Evolutionary conservation across 495 filamentous ascomycete species (phyloP), one percentile per base, ranked within the genome.

Genomic region (Hypoxylon trugodes): DNA sequence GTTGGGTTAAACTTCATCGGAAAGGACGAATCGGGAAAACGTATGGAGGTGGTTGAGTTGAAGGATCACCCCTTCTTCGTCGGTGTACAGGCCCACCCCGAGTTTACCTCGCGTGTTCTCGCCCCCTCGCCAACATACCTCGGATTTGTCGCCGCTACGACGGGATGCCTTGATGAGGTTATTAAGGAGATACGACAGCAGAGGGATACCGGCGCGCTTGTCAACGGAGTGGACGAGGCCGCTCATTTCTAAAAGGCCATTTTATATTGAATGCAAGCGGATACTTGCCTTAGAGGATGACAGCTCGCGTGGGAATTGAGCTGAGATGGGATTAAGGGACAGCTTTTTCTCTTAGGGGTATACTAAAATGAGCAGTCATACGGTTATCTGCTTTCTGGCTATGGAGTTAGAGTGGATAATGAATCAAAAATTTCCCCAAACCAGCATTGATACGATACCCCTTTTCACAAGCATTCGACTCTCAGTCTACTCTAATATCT

Each of bases 1-100:
- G 78, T 72, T 1, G 89, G 89, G 0, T 74, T 92, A 7, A 75
- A 81, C 49, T 90, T 92, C 61, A 76, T 89, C 28, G 91, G 91
- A 40, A 94, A 91, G 74, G 95, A 98, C 74, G 87, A 90, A 58
- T 84, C 77, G 49, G 91, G 91, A 28, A 83, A 89, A 73, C 87
- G 94, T 7, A 95, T 97, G 91, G 95, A 98, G 79, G 83, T 95
- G 50, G 77, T 97, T 19, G 95, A 98, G 76, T 74, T 97, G 47
- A 86, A 84, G 70, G 90, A 96, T 56, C 95, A 98, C 72, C 90
- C 90, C 1, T 98, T 86, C 81, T 98, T 88, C 71, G 90, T 98
- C 13, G 95, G 71, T 56, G 91, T 95, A 15, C 91, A 96, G 74
- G 93, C 89, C 71, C 92, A 96, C 76, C 92, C 92, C 0, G 92